These are phyloP conservation scores for Aureobasidium sp. DNA, from an alignment of 2,329 filamentous ascomycete genomes.

Conservation along the genomic window DNA sequence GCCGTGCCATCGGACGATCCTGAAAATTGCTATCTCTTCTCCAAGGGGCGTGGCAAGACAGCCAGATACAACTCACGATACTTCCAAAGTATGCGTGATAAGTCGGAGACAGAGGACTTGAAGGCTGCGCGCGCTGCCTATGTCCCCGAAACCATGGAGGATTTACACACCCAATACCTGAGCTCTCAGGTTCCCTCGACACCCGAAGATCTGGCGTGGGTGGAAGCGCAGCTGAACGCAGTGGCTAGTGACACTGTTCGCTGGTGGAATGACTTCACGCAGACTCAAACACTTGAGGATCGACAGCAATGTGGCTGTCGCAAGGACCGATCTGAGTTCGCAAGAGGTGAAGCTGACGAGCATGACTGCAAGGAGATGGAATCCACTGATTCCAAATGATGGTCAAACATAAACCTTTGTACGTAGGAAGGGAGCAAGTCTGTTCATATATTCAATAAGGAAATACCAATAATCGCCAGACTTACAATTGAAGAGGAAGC, in stretches of 20 bases:
- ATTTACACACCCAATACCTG: neutral
- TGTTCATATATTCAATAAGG: conserved; percentile 7
- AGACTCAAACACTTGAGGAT: neutral
- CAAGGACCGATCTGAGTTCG: no score
- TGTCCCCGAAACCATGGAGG: neutral
- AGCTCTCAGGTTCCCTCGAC: neutral
- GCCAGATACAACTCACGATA: neutral
- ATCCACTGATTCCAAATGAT: neutral
- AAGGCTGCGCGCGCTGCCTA: neutral
- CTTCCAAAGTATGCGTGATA: no score
- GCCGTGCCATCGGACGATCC: neutral
- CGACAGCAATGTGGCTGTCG: neutral
- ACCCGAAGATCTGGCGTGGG: neutral
- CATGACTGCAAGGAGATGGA: neutral
- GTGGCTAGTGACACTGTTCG: neutral
- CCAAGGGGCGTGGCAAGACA: neutral
- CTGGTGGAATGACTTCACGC: neutral
- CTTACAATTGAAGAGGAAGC: conserved; percentile 15
- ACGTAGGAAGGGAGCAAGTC: neutral
- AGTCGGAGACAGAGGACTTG: neutral
- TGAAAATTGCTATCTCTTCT: neutral
- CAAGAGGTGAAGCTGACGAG: neutral
- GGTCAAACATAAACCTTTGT: neutral
- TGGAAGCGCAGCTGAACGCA: neutral
- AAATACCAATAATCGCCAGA: conserved; percentile 2